Conservation (phyloP, 2,329 filamentous ascomycete species). For the Tolypocladium cylindrosporum region DNA sequence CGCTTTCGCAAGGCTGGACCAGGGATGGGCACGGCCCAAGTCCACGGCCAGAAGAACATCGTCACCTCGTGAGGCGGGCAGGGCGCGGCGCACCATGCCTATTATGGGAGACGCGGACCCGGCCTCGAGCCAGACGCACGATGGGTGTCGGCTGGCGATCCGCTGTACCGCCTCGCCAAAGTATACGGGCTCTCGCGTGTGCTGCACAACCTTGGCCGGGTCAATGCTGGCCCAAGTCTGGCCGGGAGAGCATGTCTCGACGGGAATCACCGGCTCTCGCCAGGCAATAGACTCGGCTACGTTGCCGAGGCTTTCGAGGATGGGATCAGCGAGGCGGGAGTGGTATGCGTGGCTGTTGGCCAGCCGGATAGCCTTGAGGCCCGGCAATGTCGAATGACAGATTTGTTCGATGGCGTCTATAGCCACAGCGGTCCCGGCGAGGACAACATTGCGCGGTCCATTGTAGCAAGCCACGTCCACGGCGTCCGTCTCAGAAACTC, state of each 20-base stretch:
- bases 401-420: conserved; percentile 5
- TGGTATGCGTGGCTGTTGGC: conserved; percentile 4
- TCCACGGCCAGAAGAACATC: conserved; percentile 2
- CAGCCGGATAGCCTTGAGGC: not conserved
- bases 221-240: conserved; percentile 4
- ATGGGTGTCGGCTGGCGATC: conserved; percentile 9
- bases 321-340: conserved; percentile 1
- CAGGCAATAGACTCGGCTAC: not conserved
- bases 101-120: conserved; percentile 23
- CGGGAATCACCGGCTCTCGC: not conserved
- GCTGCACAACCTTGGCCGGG: conserved; percentile 11
- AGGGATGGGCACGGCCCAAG: not conserved
- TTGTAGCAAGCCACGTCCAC: conserved; percentile 23
- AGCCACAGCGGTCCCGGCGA: conserved; percentile 15
- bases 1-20: not conserved
- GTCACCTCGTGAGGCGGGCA: conserved; percentile 3
- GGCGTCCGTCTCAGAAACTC: not conserved
- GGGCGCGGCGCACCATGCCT: conserved; percentile 18
- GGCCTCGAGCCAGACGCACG: conserved; percentile 19
- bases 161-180: conserved; percentile 18
- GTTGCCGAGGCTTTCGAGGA: not conserved
- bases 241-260: conserved; percentile 6
- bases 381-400: not conserved
- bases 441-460: conserved; percentile 16
- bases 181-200: conserved; percentile 21